phyloP scores from a whole-genome alignment of 1,284 basidiomycete genomes.

The Papiliotrema terrestris region DNA sequence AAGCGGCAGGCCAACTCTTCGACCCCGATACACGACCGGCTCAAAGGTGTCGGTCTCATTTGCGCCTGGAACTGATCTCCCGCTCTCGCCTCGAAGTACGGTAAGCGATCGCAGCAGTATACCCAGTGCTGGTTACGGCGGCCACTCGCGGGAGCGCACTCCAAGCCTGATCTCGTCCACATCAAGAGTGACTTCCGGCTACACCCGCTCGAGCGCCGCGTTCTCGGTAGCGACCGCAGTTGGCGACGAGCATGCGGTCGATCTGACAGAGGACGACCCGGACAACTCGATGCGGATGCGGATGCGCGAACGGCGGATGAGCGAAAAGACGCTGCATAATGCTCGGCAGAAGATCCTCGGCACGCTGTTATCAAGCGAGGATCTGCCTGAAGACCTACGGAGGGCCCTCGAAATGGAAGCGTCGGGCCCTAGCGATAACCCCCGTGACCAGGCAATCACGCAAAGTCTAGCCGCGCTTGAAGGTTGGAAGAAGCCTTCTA shows the following conservation, averaged over 20 bases:
- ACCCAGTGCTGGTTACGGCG: conserved; percentile 10
- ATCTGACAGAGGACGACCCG: conserved; percentile 22
- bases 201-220: conserved; percentile 34
- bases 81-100: neutral
- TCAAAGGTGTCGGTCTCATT: conserved; percentile 29
- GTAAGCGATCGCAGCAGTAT: conserved; percentile 5
- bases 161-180: conserved; percentile 39
- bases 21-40: conserved; percentile 21
- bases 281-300: conserved; percentile 2
- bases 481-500: conserved; percentile 14
- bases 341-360: conserved; percentile 40
- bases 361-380: conserved; percentile 30
- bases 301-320: conserved; percentile 24
- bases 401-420: neutral
- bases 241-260: conserved; percentile 27
- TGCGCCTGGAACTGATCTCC: conserved; percentile 6
- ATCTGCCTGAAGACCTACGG: conserved; percentile 17
- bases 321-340: conserved; percentile 39
- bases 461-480: conserved; percentile 39
- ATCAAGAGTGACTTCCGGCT: conserved; percentile 34
- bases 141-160: conserved; percentile 37
- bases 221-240: conserved; percentile 25
- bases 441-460: conserved; percentile 25
- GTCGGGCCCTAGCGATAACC: conserved; percentile 14
- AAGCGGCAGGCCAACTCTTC: conserved; percentile 16